A percentile compares a stretch with the other conserved stretches of the same genome.
Evolutionary conservation across 805 yeast species (phyloP).

Genomic region (Candida ovalis): DNA sequence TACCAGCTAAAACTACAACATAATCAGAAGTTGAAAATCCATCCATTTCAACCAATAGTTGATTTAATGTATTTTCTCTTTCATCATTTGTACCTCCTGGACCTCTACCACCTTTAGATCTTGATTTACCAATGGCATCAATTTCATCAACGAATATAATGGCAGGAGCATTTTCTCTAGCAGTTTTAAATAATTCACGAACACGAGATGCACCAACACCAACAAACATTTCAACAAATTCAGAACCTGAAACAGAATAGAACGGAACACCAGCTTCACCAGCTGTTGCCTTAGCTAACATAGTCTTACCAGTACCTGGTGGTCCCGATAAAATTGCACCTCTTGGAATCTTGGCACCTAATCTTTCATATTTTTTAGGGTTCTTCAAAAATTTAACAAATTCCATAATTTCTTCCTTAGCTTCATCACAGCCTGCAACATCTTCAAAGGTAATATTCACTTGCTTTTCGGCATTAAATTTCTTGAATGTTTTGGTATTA

Average conservation of each 20-base stretch:
- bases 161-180: conserved; percentile 85
- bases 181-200: conserved; percentile 86
- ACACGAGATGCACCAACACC: conserved; percentile 97
- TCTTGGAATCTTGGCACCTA: conserved; percentile 93
- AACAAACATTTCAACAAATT: conserved; percentile 94
- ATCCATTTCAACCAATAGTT: conserved; percentile 92
- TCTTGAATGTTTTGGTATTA: conserved; percentile 65
- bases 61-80: conserved; percentile 89
- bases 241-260: conserved; percentile 87
- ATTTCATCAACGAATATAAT: conserved; percentile 92
- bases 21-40: conserved; percentile 87
- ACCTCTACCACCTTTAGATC: conserved; percentile 61
- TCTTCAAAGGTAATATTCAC: conserved; percentile 80
- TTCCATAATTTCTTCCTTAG: conserved; percentile 93
- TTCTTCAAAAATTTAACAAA: conserved; percentile 85
- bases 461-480: conserved; percentile 78
- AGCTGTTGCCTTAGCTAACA: conserved; percentile 91
- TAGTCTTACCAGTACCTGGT: conserved; percentile 96
- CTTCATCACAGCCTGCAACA: conserved; percentile 94
- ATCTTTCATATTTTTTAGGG: conserved; percentile 76
- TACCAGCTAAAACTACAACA: conserved; percentile 92
- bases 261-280: conserved; percentile 97
- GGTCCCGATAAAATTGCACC: conserved; percentile 95
- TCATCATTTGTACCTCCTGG: conserved; percentile 81
- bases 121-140: conserved; percentile 90